Evolutionary conservation across 192 early-diverging fungal species (phyloP).

Genomic region (Entrophospora sp.): DNA sequence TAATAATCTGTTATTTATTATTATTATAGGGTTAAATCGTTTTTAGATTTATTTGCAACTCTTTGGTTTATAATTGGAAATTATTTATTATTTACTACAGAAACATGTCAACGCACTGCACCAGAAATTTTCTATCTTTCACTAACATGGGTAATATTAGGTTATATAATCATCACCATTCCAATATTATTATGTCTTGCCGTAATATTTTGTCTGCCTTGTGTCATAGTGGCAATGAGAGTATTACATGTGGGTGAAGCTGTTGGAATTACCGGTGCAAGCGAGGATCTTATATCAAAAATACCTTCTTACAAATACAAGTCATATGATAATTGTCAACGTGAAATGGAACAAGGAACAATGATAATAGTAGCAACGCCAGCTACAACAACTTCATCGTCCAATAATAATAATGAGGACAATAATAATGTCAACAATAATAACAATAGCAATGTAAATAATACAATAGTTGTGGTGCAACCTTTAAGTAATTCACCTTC

Average conservation of each 20-base stretch:
- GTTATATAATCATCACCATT: constrained; percentile 57
- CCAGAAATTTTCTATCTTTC: constrained; percentile 52
- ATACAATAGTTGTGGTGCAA: too few species aligned
- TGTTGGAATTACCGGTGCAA: constrained; percentile 55
- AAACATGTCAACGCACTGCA: constrained; percentile 35
- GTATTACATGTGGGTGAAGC: constrained; percentile 43
- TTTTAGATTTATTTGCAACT: constrained; percentile 51
- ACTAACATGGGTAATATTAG: constrained; percentile 55
- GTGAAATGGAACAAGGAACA: neutral
- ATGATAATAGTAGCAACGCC: neutral
- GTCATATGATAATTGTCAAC: too few species aligned
- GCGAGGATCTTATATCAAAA: constrained; percentile 53
- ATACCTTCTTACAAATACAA: constrained; percentile 61
- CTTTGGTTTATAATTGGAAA: constrained; percentile 65
- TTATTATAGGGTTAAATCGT: constrained; percentile 43
- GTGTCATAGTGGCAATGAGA: constrained; percentile 54
- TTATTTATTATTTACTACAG: constrained; percentile 52
- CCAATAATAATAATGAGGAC: too few species aligned
- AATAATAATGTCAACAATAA: neutral
- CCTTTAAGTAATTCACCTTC: too few species aligned
- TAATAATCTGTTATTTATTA: neutral
- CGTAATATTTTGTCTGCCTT: constrained; percentile 56
- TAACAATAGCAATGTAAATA: too few species aligned
- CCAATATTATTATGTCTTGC: constrained; percentile 50
- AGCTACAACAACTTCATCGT: neutral